Conservation (phyloP, 2,329 filamentous ascomycete species). For the Pestalotiopsis fici region DNA sequence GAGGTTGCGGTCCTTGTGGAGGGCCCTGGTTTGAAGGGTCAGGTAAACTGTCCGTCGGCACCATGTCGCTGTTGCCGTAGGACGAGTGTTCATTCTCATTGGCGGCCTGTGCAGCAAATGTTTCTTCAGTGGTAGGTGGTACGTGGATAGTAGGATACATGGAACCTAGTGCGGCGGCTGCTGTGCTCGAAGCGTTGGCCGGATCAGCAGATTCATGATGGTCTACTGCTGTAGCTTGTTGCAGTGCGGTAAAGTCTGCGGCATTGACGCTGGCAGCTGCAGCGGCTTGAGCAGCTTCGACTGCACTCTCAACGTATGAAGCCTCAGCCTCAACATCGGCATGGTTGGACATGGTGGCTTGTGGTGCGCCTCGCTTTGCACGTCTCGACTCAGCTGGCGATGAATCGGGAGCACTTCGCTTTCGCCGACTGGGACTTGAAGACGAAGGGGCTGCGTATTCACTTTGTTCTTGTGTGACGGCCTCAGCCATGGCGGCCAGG, state of each 20-base stretch:
- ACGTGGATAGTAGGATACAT: conserved; percentile 64
- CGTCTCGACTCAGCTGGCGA: conserved; percentile 49
- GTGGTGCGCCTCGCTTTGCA: conserved; percentile 49
- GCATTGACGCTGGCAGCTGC: conserved; percentile 44
- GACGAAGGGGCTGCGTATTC: conserved; percentile 43
- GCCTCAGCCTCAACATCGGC: conserved; percentile 45
- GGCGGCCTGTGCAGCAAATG: conserved; percentile 55
- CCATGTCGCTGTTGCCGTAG: conserved; percentile 33
- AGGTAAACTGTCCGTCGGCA: conserved; percentile 35
- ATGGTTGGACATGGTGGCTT: conserved; percentile 42
- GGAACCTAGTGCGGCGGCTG: conserved; percentile 56
- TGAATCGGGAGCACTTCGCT: conserved; percentile 48
- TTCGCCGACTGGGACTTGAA: conserved; percentile 53
- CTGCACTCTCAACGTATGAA: conserved; percentile 53
- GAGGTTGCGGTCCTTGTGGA: conserved; percentile 14
- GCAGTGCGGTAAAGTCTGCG: conserved; percentile 57
- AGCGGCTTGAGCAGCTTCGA: conserved; percentile 45
- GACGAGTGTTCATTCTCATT: conserved; percentile 39
- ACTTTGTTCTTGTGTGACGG: conserved; percentile 46
- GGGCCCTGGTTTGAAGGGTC: conserved; percentile 28
- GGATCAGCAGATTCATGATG: conserved; percentile 50
- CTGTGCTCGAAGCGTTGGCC: conserved; percentile 58
- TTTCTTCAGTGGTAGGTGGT: conserved; percentile 58
- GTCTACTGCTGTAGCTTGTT: conserved; percentile 48
- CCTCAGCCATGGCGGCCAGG: conserved; percentile 47